A percentile compares a stretch with the other conserved stretches of the same genome.
Evolutionary conservation across 345 rosid genomes (phyloP).

Genomic region (Citrus reticulata): DNA sequence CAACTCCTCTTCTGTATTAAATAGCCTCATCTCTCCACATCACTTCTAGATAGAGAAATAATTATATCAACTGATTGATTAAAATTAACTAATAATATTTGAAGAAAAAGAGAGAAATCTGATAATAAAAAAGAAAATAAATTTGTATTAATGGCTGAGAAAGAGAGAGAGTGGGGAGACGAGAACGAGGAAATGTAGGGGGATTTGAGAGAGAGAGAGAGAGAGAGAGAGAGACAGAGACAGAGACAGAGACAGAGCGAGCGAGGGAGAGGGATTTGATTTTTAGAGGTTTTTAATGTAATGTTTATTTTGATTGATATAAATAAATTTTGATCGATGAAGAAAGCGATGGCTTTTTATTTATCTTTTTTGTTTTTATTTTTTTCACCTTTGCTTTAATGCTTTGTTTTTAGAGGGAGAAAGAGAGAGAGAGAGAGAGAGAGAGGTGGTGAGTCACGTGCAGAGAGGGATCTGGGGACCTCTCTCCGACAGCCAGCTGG

Average conservation of each 20-base stretch:
- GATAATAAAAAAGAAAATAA: not conserved
- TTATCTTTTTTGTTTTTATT: not conserved
- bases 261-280: conserved; percentile 5
- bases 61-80: not conserved
- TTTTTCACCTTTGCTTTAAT: not conserved
- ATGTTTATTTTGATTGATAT: not conserved
- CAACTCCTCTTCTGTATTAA: conserved; percentile 3
- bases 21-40: conserved; percentile 4
- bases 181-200: not conserved
- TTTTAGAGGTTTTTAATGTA: conserved; percentile 5
- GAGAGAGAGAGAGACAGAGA: not conserved
- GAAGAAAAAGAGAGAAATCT: conserved; percentile 8
- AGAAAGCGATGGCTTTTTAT: conserved; percentile 9
- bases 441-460: conserved; percentile 57
- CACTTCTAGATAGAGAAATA: not conserved
- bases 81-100: not conserved
- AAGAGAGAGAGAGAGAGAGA: conserved; percentile 19
- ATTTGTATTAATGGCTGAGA: not conserved
- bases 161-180: not conserved
- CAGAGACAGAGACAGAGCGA: not conserved
- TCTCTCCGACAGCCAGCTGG: conserved; percentile 57
- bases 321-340: not conserved
- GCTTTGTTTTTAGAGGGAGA: conserved; percentile 13
- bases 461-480: conserved; percentile 36
- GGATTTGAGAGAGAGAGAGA: not conserved